Base-by-base conservation (phyloP, 164 flowering plant species). In the Chimonanthus salicifolius region DNA sequence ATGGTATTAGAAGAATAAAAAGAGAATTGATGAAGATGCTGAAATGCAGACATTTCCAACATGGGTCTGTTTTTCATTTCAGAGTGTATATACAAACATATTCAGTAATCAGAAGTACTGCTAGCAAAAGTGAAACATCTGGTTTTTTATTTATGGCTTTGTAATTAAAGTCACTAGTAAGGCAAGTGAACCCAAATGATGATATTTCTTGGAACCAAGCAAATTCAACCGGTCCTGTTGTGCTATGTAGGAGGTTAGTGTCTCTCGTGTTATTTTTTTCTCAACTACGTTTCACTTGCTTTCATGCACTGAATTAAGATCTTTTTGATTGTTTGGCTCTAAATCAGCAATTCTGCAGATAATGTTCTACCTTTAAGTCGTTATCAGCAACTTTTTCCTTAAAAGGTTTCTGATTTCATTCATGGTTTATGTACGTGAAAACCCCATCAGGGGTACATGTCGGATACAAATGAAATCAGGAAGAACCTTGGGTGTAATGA, bases 201-300 rank as follows among this genome's bases (percentile, higher is more conserved):
- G 4, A 9, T 66, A 33, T 44, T 44, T 10, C 65, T 66, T 8
- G 48, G 68, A 46, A 47, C 68, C 49, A 66, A 16, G 48, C 16
- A 48, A 66, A 46, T 16, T 66, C 11, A 10, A 66, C 46, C 45
- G 6, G 44, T 48, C 6, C 47, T 66, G 16, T 10, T 64, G 49
- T 69, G 58, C 69, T 49, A 68, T 69, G 48, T 66, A 64, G 60
- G 47, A 80, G 78, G 74, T 77, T 49, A 64, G 76, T 66, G 68
- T 45, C 7, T n/a, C 67, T 65, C 50, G 67, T 69, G 10, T 70
- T 21, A n/a, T 33, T 48, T 44, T 44, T 58, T 10, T n/a, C 48
- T 60, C 10, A 13, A 66, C 16, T 13, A 49, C 10, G n/a, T 48
- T 49, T 60, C n/a, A 9, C 20, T 71, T 6, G 58, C 46, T 45